Evolutionary conservation across 2,329 filamentous ascomycete genomes (phyloP).

Genomic region (Conoideocrella luteorostrata): DNA sequence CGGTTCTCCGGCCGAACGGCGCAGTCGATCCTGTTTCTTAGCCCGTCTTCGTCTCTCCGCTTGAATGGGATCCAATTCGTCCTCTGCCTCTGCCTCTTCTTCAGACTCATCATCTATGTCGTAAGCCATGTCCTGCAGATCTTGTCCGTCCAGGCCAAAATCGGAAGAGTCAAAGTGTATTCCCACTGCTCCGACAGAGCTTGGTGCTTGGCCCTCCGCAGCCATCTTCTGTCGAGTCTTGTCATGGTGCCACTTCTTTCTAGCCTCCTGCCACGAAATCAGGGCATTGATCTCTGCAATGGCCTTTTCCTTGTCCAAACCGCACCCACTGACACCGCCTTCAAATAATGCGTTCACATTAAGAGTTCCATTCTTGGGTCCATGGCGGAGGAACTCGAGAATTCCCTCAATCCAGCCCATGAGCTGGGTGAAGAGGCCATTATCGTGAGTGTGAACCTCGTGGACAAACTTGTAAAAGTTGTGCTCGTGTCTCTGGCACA

Average conservation of each 20-base stretch:
- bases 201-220: constrained; percentile 55
- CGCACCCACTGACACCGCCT: constrained; percentile 61
- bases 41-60: constrained; percentile 74
- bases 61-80: constrained; percentile 79
- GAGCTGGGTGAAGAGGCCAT: constrained; percentile 88
- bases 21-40: constrained; percentile 72
- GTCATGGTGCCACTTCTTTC: constrained; percentile 97
- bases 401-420: constrained; percentile 98
- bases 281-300: constrained; percentile 76
- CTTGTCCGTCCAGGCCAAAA: constrained; percentile 83
- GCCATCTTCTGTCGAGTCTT: constrained; percentile 99
- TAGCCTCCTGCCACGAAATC: constrained; percentile 87
- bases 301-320: constrained; percentile 65
- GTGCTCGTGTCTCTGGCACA: constrained; percentile 89
- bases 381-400: constrained; percentile 82
- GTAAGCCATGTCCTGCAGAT: constrained; percentile 79
- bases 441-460: constrained; percentile 94
- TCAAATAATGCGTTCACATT: constrained; percentile 94
- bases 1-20: constrained; percentile 76
- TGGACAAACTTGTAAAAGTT: constrained; percentile 99
- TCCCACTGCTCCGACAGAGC: constrained; percentile 45
- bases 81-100: constrained; percentile 66
- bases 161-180: constrained; percentile 69
- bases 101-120: constrained; percentile 62
- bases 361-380: constrained; percentile 76